phyloP scores from a whole-genome alignment of 1,139 yeast species.

The Pichia sp. region DNA sequence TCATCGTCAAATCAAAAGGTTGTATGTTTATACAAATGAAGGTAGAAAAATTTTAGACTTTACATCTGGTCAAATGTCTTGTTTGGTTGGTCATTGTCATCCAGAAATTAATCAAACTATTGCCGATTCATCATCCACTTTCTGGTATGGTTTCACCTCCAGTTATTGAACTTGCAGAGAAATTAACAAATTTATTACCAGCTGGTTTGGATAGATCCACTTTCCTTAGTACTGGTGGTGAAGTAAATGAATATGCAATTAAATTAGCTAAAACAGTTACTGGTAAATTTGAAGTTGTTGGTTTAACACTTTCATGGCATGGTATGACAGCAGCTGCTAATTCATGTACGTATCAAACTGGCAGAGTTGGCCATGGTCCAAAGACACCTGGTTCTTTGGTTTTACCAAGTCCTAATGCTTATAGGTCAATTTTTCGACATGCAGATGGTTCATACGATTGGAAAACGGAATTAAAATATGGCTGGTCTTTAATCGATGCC shows the following conservation, averaged over 20 bases:
- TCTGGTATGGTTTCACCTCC: conserved; percentile 27
- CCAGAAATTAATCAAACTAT: conserved; percentile 22
- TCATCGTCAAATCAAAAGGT: conserved; percentile 16
- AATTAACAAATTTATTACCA: conserved; percentile 19
- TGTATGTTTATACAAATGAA: conserved; percentile 19
- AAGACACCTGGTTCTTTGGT: conserved; percentile 24
- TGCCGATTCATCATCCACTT: conserved; percentile 18
- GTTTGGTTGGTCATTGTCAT: conserved; percentile 25
- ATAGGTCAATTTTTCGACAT: conserved; percentile 24
- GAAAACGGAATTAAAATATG: conserved; percentile 26
- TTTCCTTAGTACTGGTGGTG: conserved; percentile 26
- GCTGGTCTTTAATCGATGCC: conserved; percentile 13
- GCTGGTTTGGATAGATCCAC: conserved; percentile 22
- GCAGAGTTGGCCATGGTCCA: conserved; percentile 26
- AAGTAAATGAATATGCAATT: conserved; percentile 24
- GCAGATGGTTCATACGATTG: conserved; percentile 27
- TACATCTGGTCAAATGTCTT: conserved; percentile 28
- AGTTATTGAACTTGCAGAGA: conserved; percentile 25
- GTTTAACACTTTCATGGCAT: conserved; percentile 27
- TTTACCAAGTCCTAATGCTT: conserved; percentile 26
- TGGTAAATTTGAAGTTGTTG: conserved; percentile 26
- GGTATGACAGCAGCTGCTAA: conserved; percentile 28
- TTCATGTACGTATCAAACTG: conserved; percentile 24
- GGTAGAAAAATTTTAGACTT: conserved; percentile 23
- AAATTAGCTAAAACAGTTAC: conserved; percentile 24